Evolutionary conservation across 768 basidiomycete species (phyloP).

Genomic region (Boletus reticulatus): DNA sequence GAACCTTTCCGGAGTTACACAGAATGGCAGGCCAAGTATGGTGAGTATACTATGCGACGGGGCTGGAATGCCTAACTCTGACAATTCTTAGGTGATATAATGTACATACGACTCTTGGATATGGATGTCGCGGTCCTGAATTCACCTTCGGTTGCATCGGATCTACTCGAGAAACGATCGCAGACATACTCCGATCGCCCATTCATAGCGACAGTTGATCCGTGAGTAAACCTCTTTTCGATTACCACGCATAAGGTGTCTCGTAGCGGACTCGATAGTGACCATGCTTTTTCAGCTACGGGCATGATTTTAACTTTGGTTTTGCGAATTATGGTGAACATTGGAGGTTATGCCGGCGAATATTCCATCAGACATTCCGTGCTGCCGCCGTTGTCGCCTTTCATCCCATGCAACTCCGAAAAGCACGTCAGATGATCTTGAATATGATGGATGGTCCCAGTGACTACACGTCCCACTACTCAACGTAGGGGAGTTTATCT

Average conservation of each 20-base stretch:
- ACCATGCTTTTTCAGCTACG: constrained; percentile 9
- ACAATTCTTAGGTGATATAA: constrained; percentile 37
- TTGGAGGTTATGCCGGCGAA: constrained; percentile 13
- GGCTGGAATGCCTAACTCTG: not conserved
- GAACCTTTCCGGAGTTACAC: constrained; percentile 19
- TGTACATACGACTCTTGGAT: constrained; percentile 49
- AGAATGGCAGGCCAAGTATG: constrained; percentile 16
- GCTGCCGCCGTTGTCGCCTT: constrained; percentile 1
- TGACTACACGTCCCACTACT: constrained; percentile 6
- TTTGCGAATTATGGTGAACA: not conserved
- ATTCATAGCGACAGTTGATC: constrained; percentile 12
- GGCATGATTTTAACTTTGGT: constrained; percentile 7
- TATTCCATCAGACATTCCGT: constrained; percentile 18
- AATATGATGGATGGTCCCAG: constrained; percentile 9
- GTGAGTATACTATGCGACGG: not conserved
- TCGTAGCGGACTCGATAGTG: not conserved
- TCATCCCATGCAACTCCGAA: constrained; percentile 15
- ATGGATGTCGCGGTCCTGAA: constrained; percentile 46
- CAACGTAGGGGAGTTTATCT: constrained; percentile 2
- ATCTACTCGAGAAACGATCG: constrained; percentile 48
- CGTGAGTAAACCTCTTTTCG: constrained; percentile 8
- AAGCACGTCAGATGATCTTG: constrained; percentile 6
- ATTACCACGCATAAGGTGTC: not conserved
- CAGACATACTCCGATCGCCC: constrained; percentile 53
- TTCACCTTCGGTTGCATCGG: constrained; percentile 37